Evolutionary conservation across 1,139 yeast species (phyloP), one percentile per base, ranked within the genome.

Genomic region (Yamadazyma aaseri): DNA sequence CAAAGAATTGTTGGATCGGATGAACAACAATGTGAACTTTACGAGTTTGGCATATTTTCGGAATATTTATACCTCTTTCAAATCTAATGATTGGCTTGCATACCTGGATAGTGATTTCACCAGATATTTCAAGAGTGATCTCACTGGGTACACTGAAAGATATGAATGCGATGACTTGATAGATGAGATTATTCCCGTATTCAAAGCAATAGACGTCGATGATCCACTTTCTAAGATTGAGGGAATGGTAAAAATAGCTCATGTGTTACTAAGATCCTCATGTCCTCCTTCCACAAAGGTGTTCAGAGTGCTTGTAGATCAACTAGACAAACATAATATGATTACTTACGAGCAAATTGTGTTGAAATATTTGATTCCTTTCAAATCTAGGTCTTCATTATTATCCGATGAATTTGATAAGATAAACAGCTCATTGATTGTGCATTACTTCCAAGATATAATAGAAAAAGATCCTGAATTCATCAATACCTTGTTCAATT

Each of bases 71-170:
- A 41, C 43, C 27, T 40, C 56, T 34, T 53, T 47, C 45, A 63
- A 61, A 35, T 58, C 71, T 2, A 60, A 63, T 0, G 60, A 63
- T 22, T 53, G 53, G 45, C 46, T 64, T 18, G 65, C 59, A 33
- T 60, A 62, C 34, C 55, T 56, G 26, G 60, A 60, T 18, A 29
- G 42, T 11, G 47, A 45, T 18, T 29, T 28, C 2, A 28, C 32
- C 1, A 26, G 40, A 15, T 32, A 29, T 15, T 27, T 35, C 2
- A 39, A 26, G 17, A 41, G 40, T 17, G 27, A 29, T n/a, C 14
- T n/a, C 8, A 26, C 25, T 7, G 44, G 42, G 2, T 41, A 37
- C 17, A 15, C 20, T 1, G 14, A 8, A 3, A 31, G 35, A 10
- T 13, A 17, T 20, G 23, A 11, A n/a, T 22, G 28, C n/a, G 34